Base-by-base conservation (phyloP, 768 basidiomycete genomes). In the Mrakia frigida region DNA sequence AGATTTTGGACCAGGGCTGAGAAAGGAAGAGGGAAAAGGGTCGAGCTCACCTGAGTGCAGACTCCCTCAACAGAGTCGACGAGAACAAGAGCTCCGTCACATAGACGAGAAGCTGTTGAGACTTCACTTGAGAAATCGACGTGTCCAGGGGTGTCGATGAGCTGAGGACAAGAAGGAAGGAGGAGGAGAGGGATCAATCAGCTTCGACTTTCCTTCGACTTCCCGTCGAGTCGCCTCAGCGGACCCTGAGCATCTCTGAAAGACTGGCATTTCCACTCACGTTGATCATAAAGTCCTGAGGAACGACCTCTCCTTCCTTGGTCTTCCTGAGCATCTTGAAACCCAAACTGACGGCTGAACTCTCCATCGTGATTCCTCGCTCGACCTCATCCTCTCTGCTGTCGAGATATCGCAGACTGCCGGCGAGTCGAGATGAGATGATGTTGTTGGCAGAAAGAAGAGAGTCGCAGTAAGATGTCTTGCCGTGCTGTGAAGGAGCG, bases 71-170 rank as follows among this genome's bases (percentile, higher is more conserved):
- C 93, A 2, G 92, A 94, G 82, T 99, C 97, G 0, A 99, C 94
- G 7, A 99, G 85, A 56, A 99, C 92, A 9, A 99, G 87, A 2
- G 96, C 94, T 21, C 97, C 97, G 83, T 98, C 97, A 80, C 94
- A 97, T 35, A 99, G 82, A 69, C 95, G 86, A 18, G 94, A 92
- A 31, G 96, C 94, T 1, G 93, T 92, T 1, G 94, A 98, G 0
- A 99, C 97, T 82, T 98, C 97, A 74, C 91, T 94, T 0, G 94
- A 95, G 80, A 99, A 99, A 83, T 98, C 97, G 33, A 99, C 96
- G 84, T 99, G 97, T 5, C 97, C 97, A 23, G 97, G 97, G 0
- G 97, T 98, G 83, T 99, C 97, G 79, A 99, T 96, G 87, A 98
- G 90, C 76, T 77, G 61, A 28, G 13, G 37, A 25, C n/a, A 63